Base-by-base conservation (phyloP, 331 rosid species). In the Malus hybrid region DNA sequence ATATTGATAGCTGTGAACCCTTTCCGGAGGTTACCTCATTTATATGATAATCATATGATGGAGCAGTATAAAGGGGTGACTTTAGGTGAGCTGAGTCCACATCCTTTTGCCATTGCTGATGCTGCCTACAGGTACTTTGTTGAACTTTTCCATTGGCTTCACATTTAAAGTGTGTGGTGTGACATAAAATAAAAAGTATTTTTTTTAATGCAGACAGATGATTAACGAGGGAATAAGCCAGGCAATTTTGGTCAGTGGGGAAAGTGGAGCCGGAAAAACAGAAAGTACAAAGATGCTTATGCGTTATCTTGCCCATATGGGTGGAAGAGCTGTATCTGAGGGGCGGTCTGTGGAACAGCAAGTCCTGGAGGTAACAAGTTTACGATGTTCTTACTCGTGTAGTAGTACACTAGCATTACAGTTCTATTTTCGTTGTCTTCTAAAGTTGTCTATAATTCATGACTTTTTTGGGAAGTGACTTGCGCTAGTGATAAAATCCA, bases 241-340 rank as follows among this genome's bases (percentile, higher is more conserved):
- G 86, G 70, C 97, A 77, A 95, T 95, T 87, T 85, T 95, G 85
- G 99, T 95, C 46, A 95, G 97, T 83, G 97, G 99, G 77, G 99
- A 95, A 85, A 95, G 97, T 89, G 99, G 99, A 83, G 97, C 99
- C 29, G 99, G 99, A 39, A 95, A 94, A 89, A 95, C 99, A 33
- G 99, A 95, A 75, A 90, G 99, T 69, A 95, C 99, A 48, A 95
- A 95, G 86, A 90, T 95, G 99, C 99, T 95, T 80, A 95, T 95
- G 99, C 90, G 84, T 28, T 95, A 95, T 82, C 97, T 95, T 87
- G 99, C 99, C 70, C 81, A 62, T 76, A 86, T 95, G 89, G 99
- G 99, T 67, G 99, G 99, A 48, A 90, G 95, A 87, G 85, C 85
- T 76, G 84, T 81, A 42, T 67, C 80, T 6, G 89, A 84, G 55